Evolutionary conservation across 2,329 filamentous ascomycete species (phyloP).

Genomic region (Aspergillus sp.): DNA sequence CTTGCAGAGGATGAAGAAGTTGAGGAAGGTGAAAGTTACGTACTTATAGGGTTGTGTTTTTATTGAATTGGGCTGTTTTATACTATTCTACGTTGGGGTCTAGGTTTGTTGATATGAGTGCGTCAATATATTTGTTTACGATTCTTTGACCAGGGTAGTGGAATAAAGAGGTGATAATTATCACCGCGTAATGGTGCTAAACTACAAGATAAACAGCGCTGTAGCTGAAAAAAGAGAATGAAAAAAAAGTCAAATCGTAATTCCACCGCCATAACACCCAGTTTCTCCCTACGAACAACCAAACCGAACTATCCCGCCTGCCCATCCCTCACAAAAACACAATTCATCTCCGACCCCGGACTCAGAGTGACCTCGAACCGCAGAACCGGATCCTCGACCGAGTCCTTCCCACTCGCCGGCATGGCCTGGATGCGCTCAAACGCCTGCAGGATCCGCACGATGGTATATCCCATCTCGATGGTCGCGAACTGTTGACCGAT

Average conservation of each 20-base stretch:
- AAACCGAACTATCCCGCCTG: background rate
- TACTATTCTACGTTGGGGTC: too few relatives aligned
- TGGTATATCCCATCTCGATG: slow-evolving; percentile 57
- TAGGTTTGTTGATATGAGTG: too few relatives aligned
- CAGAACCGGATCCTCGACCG: slow-evolving; percentile 36
- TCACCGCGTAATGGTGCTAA: too few relatives aligned
- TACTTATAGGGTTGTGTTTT: slow-evolving; percentile 9
- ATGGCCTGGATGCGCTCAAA: slow-evolving; percentile 39
- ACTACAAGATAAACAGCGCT: too few relatives aligned
- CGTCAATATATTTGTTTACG: background rate
- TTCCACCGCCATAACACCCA: too few relatives aligned
- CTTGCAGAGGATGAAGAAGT: slow-evolving; percentile 32
- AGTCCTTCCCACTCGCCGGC: slow-evolving; percentile 29
- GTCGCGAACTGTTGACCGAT: slow-evolving; percentile 61
- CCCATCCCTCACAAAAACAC: slow-evolving; percentile 34
- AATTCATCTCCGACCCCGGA: slow-evolving; percentile 39
- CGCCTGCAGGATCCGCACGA: slow-evolving; percentile 44
- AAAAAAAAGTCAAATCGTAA: too few relatives aligned
- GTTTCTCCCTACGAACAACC: too few relatives aligned
- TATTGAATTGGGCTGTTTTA: too few relatives aligned
- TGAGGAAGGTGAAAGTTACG: slow-evolving; percentile 24
- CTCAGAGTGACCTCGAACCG: slow-evolving; percentile 41
- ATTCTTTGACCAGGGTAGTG: too few relatives aligned
- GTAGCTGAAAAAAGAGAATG: too few relatives aligned
- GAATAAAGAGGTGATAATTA: too few relatives aligned